Conservation (phyloP, 2,329 filamentous ascomycete genomes). For the Cladosporium oxysporum region DNA sequence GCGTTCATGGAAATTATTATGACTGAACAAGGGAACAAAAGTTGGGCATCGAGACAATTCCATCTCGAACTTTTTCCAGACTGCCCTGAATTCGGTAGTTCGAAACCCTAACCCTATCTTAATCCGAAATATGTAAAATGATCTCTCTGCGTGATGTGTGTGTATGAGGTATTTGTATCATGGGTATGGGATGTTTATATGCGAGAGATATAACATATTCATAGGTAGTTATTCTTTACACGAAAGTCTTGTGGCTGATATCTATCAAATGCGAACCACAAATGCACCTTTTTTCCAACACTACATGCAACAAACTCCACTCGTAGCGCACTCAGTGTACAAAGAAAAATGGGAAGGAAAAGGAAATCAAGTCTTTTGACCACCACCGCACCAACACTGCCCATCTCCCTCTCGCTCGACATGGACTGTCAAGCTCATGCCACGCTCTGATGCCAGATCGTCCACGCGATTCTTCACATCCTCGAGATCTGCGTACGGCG, state of each 20-base stretch:
- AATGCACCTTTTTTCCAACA: conserved; percentile 3
- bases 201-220: not conserved
- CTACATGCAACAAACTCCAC: not conserved
- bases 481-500: conserved; percentile 70
- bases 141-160: not conserved
- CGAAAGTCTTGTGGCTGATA: not conserved
- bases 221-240: not conserved
- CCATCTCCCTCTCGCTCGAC: conserved; percentile 81
- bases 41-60: conserved; percentile 4
- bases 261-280: not conserved
- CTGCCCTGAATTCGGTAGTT: not conserved
- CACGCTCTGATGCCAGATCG: conserved; percentile 67
- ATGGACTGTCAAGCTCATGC: conserved; percentile 82
- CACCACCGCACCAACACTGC: conserved; percentile 63
- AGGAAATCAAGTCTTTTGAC: conserved; percentile 25
- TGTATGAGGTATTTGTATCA: not conserved
- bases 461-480: conserved; percentile 79
- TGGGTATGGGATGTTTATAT: not conserved
- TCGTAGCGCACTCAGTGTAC: not conserved
- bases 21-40: not conserved
- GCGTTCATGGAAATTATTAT: not conserved
- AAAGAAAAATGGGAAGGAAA: not conserved
- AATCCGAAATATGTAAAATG: not conserved
- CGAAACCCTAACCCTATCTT: not conserved
- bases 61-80: conserved; percentile 11